phyloP scores from a whole-genome alignment of 305 asterid genomes.

The Solanum hybrid region DNA sequence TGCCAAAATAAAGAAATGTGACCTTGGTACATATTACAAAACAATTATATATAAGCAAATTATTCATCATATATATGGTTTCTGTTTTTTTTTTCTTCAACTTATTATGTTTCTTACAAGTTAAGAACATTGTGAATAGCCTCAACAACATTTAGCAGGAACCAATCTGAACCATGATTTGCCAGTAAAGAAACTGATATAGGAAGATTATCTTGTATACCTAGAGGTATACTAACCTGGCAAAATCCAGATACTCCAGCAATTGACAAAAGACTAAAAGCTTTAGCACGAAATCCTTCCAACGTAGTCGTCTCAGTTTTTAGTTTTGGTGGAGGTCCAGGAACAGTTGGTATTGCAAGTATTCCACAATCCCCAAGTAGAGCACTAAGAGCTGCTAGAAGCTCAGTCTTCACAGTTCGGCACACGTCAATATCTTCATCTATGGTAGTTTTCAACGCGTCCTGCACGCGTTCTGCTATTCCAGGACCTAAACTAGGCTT shows the following conservation, averaged over 20 bases:
- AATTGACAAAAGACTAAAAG: constrained; percentile 72
- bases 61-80: background rate
- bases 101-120: background rate
- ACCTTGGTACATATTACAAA: background rate
- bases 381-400: constrained; percentile 50
- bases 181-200: constrained; percentile 73
- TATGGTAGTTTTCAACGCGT: constrained; percentile 41
- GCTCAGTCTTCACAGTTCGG: constrained; percentile 40
- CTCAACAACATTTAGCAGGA: constrained; percentile 58
- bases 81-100: background rate
- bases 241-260: constrained; percentile 91
- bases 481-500: constrained; percentile 78
- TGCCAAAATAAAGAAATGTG: background rate
- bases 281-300: constrained; percentile 74
- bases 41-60: background rate
- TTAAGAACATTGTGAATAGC: constrained; percentile 23
- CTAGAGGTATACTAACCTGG: constrained; percentile 89
- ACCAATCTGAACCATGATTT: constrained; percentile 72
- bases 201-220: constrained; percentile 55
- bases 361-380: constrained; percentile 60
- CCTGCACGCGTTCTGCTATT: constrained; percentile 66
- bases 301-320: constrained; percentile 47
- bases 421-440: constrained; percentile 44
- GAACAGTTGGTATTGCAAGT: constrained; percentile 80
- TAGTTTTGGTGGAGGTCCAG: constrained; percentile 83